Conservation (phyloP, 306 rosid genomes). For the Begonia masoniana region DNA sequence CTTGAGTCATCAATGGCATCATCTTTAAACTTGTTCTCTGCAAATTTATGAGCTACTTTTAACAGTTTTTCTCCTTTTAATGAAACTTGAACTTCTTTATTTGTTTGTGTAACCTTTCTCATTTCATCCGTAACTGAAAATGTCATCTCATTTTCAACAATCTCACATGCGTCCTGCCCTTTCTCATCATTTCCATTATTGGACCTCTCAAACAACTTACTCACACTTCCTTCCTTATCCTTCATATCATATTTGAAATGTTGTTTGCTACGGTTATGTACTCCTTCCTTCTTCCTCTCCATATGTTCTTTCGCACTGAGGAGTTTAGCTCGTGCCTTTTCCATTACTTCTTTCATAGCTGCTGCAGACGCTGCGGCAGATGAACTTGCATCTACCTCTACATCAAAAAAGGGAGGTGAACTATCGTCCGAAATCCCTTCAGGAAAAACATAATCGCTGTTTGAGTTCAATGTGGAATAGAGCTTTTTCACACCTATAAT, state of each 20-base stretch:
- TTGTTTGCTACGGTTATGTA: slow-evolving; percentile 24
- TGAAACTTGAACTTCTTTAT: slow-evolving; percentile 23
- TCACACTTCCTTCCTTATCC: slow-evolving; percentile 22
- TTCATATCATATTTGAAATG: slow-evolving; percentile 25
- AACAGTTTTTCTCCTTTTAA: slow-evolving; percentile 23
- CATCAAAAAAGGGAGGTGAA: slow-evolving; percentile 75
- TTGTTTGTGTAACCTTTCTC: slow-evolving; percentile 28
- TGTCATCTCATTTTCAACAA: slow-evolving; percentile 20
- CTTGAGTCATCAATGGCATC: slow-evolving; percentile 35
- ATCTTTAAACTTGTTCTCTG: slow-evolving; percentile 22
- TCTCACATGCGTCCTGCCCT: slow-evolving; percentile 20
- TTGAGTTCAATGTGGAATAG: slow-evolving; percentile 20
- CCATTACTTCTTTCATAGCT: slow-evolving; percentile 52
- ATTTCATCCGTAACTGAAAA: slow-evolving; percentile 36
- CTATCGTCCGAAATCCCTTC: slow-evolving; percentile 32
- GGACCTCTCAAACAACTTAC: slow-evolving; percentile 20
- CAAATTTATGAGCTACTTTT: slow-evolving; percentile 15
- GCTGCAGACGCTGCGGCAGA: slow-evolving; percentile 62
- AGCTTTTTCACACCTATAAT: slow-evolving; percentile 27
- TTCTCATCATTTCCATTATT: slow-evolving; percentile 27
- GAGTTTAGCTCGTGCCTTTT: slow-evolving; percentile 42
- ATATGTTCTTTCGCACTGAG: slow-evolving; percentile 48
- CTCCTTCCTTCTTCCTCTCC: slow-evolving; percentile 44
- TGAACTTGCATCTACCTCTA: slow-evolving; percentile 74
- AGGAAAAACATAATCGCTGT: slow-evolving; percentile 22